Conservation (phyloP, 2,329 filamentous ascomycete genomes). For the Falciphora oryzae region DNA sequence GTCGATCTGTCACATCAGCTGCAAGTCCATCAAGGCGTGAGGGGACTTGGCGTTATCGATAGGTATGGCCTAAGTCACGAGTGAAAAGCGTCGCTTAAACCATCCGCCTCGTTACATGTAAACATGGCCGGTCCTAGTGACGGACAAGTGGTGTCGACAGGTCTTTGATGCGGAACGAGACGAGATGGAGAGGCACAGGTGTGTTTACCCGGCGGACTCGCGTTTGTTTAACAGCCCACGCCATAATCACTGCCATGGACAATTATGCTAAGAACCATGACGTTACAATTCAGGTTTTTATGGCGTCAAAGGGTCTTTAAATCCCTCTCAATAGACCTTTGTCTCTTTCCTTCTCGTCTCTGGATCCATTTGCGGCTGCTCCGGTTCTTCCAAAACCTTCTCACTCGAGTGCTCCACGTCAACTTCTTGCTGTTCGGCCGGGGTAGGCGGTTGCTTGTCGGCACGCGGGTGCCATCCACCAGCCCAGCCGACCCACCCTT, state of each 20-base stretch:
- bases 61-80: not conserved
- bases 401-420: not conserved
- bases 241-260: no score
- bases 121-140: no score
- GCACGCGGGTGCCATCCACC: constrained; percentile 29
- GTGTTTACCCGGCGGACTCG: no score
- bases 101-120: not conserved
- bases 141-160: no score
- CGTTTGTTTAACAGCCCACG: no score
- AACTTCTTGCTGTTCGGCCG: not conserved
- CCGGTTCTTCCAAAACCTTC: not conserved
- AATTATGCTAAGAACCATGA: no score
- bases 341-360: not conserved
- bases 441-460: not conserved
- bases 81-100: not conserved
- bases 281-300: no score
- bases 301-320: no score
- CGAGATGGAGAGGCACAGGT: no score
- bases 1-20: constrained; percentile 18
- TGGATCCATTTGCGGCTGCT: no score
- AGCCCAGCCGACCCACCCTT: constrained; percentile 36
- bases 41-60: not conserved
- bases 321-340: not conserved
- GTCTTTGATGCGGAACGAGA: no score
- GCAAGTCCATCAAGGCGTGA: not conserved